These are phyloP conservation scores for Elongisporangium senticosum DNA, from an alignment of 352 stramenopile species.

Conservation along the genomic window DNA sequence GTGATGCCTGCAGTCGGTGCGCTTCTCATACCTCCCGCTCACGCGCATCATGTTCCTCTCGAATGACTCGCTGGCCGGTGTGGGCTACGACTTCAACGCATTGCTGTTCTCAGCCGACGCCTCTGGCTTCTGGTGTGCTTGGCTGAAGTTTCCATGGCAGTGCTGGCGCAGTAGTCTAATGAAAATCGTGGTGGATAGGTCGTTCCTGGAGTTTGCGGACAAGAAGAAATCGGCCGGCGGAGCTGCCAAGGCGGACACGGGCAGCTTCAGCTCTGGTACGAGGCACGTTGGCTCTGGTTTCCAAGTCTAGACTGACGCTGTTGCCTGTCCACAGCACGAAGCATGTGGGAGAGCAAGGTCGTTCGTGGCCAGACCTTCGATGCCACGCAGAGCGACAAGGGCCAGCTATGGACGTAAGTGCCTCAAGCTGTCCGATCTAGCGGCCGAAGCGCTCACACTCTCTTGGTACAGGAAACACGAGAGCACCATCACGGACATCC, in stretches of 20 bases:
- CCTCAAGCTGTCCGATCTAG: not conserved
- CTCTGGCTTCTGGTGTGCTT: slow-evolving; percentile 66
- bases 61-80: slow-evolving; percentile 84
- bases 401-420: slow-evolving; percentile 76
- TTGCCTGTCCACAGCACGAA: slow-evolving; percentile 32
- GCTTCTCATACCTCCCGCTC: slow-evolving; percentile 83
- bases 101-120: slow-evolving; percentile 79
- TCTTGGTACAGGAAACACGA: slow-evolving; percentile 61
- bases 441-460: slow-evolving; percentile 1
- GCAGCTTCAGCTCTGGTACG: slow-evolving; percentile 65
- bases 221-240: slow-evolving; percentile 57
- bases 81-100: slow-evolving; percentile 91
- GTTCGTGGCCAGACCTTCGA: slow-evolving; percentile 77
- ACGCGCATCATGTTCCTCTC: slow-evolving; percentile 85
- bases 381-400: slow-evolving; percentile 76
- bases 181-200: slow-evolving; percentile 27
- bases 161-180: not conserved
- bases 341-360: slow-evolving; percentile 85
- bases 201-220: slow-evolving; percentile 69
- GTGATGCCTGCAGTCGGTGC: slow-evolving; percentile 59
- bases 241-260: slow-evolving; percentile 48
- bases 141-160: not conserved
- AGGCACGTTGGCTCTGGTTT: not conserved
- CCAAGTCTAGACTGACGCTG: slow-evolving; percentile 1
- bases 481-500: slow-evolving; percentile 81